A percentile compares a stretch with the other conserved stretches of the same genome.
phyloP scores from a whole-genome alignment of 768 basidiomycete genomes.

The Pleurotus sapidus region DNA sequence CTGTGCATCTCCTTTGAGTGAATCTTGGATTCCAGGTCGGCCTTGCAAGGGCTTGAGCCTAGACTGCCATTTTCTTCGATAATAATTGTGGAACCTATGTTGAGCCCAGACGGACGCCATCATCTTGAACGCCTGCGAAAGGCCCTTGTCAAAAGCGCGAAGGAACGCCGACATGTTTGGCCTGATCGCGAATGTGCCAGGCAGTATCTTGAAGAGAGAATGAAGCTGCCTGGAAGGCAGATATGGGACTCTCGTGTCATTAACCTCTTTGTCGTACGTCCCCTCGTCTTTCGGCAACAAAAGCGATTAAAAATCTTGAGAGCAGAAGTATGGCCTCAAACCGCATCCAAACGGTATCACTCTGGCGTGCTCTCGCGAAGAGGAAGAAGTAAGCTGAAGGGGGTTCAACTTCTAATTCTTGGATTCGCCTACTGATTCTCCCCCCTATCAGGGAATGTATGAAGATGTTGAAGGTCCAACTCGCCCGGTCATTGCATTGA shows the following conservation, averaged over 20 bases:
- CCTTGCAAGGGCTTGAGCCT: conserved; percentile 49
- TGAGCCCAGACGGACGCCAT: conserved; percentile 47
- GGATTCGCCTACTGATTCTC: neutral
- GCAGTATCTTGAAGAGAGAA: conserved; percentile 23
- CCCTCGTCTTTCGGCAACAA: neutral
- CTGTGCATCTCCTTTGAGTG: neutral
- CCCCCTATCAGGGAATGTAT: conserved; percentile 54
- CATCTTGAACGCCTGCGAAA: conserved; percentile 38
- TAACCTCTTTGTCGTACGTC: conserved; percentile 48
- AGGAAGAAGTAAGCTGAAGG: conserved; percentile 50
- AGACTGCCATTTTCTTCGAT: conserved; percentile 44
- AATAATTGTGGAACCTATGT: conserved; percentile 63
- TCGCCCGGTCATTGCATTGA: conserved; percentile 48
- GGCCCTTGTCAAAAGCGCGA: conserved; percentile 43
- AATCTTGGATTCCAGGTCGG: conserved; percentile 33
- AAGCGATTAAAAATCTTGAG: no score
- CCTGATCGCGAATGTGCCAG: conserved; percentile 39
- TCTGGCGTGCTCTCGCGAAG: conserved; percentile 56
- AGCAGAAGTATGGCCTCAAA: conserved; percentile 46
- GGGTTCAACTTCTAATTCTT: neutral
- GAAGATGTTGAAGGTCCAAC: conserved; percentile 51
- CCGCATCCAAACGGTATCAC: conserved; percentile 39
- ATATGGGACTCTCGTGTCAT: conserved; percentile 57
- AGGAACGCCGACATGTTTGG: conserved; percentile 53
- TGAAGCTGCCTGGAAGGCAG: conserved; percentile 25